Percentiles rank a stretch among this genome's conserved stretches.
Conservation (phyloP, 2,329 filamentous ascomycete species). For the Phaeosphaeria sp. region DNA sequence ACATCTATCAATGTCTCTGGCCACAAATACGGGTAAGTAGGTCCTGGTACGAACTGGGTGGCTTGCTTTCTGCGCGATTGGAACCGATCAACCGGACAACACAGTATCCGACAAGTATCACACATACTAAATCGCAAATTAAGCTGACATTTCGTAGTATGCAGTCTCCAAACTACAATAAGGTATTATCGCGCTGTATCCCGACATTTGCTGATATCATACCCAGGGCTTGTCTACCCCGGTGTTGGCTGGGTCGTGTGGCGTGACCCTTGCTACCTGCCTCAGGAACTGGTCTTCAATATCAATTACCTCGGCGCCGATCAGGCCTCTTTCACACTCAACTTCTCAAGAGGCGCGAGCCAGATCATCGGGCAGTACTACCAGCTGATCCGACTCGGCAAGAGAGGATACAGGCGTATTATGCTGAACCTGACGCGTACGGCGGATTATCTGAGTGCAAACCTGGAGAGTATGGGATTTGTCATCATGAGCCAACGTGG, state of each 20-base stretch:
- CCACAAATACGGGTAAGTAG: slow-evolving; percentile 90
- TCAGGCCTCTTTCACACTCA: slow-evolving; percentile 93
- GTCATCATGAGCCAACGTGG: slow-evolving; percentile 83
- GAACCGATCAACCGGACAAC: no score
- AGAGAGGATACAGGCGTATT: slow-evolving; percentile 88
- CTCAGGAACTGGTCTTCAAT: slow-evolving; percentile 95
- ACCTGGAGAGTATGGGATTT: slow-evolving; percentile 78
- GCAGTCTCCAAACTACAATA: no score
- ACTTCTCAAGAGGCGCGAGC: slow-evolving; percentile 94
- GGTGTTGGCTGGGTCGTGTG: slow-evolving; percentile 95
- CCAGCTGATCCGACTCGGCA: slow-evolving; percentile 92
- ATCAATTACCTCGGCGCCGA: slow-evolving; percentile 98
- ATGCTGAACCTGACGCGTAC: slow-evolving; percentile 93
- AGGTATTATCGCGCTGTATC: no score
- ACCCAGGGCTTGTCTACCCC: slow-evolving; percentile 76
- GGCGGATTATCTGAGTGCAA: slow-evolving; percentile 81
- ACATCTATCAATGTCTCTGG: slow-evolving; percentile 94
- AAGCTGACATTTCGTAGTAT: no score
- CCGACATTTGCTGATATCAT: no score
- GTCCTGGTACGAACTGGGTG: no score
- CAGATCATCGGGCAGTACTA: slow-evolving; percentile 98
- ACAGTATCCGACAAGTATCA: no score
- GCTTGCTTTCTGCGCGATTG: no score
- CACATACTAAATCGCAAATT: no score
- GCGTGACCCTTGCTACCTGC: slow-evolving; percentile 71